phyloP scores from a whole-genome alignment of 495 filamentous ascomycete species.

The Aspergillus indologenus region DNA sequence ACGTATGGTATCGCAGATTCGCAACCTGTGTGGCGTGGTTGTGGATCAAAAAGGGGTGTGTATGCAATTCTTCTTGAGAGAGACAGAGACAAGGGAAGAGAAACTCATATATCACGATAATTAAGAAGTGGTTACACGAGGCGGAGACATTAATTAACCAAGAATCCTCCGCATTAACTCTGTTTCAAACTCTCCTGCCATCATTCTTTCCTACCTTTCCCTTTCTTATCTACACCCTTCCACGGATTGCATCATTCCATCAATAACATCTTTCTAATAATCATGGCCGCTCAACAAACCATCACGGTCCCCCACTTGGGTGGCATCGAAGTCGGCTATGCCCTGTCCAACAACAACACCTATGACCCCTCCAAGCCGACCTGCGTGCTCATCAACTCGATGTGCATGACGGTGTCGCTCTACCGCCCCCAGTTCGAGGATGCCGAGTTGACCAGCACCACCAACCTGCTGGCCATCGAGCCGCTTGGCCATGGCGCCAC shows the following conservation, averaged over 20 bases:
- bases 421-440: conserved; percentile 51
- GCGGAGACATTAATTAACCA: background rate
- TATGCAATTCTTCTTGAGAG: background rate
- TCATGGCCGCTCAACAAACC: background rate
- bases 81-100: background rate
- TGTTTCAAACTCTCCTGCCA: background rate
- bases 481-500: conserved; percentile 55
- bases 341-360: conserved; percentile 33
- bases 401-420: conserved; percentile 52
- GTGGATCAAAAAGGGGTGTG: background rate
- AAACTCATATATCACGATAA: background rate
- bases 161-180: background rate
- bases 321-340: conserved; percentile 54
- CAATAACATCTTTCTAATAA: background rate
- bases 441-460: conserved; percentile 37
- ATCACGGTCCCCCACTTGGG: conserved; percentile 49
- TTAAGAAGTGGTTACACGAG: background rate
- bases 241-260: background rate
- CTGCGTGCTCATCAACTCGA: conserved; percentile 55
- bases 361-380: conserved; percentile 57
- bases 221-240: background rate
- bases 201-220: background rate
- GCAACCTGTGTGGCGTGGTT: background rate
- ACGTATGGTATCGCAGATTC: background rate
- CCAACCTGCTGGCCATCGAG: conserved; percentile 55